Percentiles rank a stretch among this genome's conserved stretches.
These are phyloP conservation scores for Euphorbia tirucalli DNA, from an alignment of 345 rosid genomes.

Conservation along the genomic window DNA sequence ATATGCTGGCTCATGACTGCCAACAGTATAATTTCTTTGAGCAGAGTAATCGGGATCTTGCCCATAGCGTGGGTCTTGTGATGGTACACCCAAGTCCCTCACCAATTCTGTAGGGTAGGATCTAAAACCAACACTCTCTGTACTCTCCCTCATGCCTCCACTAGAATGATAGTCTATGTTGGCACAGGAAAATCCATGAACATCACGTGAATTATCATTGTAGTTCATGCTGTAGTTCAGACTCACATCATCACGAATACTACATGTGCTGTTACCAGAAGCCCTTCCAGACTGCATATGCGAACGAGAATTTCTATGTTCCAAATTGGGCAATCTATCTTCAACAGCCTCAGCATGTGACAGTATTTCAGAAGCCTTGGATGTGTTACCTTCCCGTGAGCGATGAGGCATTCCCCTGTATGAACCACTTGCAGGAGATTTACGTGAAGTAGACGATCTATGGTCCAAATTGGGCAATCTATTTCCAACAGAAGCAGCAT, in stretches of 20 bases:
- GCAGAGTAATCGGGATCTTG: constrained; percentile 17
- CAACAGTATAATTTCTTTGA: constrained; percentile 33
- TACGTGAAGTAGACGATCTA: too few species aligned
- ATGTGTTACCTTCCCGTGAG: constrained; percentile 16
- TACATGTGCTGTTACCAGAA: constrained; percentile 31
- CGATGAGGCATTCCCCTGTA: too few species aligned
- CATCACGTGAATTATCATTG: constrained; percentile 23
- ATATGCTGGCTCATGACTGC: constrained; percentile 19
- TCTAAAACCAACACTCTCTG: constrained; percentile 27
- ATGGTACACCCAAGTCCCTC: constrained; percentile 24
- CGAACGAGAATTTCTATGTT: constrained; percentile 1
- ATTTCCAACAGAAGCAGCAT: too few species aligned
- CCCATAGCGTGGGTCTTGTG: constrained; percentile 35
- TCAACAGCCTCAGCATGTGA: not conserved
- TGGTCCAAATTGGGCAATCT: too few species aligned
- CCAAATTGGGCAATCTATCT: constrained; percentile 8
- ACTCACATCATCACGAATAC: constrained; percentile 34
- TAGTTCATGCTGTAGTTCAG: constrained; percentile 24
- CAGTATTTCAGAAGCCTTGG: constrained; percentile 9
- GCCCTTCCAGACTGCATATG: constrained; percentile 28
- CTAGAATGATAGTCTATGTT: constrained; percentile 28
- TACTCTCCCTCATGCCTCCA: constrained; percentile 19
- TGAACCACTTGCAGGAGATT: too few species aligned
- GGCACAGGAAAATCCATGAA: constrained; percentile 26
- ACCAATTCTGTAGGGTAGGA: constrained; percentile 21